Evolutionary conservation across 2,329 filamentous ascomycete genomes (phyloP).

Genomic region (Xylaria polymorpha): DNA sequence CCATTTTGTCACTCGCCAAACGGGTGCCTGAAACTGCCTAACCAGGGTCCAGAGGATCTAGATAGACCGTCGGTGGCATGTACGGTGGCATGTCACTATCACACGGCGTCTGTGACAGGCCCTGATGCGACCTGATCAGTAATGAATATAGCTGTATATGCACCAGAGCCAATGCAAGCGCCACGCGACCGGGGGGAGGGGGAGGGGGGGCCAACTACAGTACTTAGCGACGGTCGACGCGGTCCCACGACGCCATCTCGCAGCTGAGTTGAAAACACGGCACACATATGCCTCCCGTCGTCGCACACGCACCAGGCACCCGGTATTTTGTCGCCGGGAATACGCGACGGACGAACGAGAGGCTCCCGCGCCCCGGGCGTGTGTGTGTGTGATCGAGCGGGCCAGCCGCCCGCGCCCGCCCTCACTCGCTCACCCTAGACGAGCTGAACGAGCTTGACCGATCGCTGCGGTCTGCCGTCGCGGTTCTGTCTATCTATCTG

Average conservation of each 20-base stretch:
- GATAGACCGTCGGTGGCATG: not conserved
- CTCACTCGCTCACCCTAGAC: not conserved
- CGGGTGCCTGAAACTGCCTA: constrained; percentile 28
- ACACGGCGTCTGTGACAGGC: constrained; percentile 9
- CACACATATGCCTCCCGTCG: constrained; percentile 28
- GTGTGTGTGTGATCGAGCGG: constrained; percentile 12
- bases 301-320: constrained; percentile 19
- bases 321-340: constrained; percentile 19
- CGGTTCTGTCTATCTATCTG: not conserved
- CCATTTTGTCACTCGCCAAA: constrained; percentile 3
- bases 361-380: not conserved
- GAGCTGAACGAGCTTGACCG: constrained; percentile 9
- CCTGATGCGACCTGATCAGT: constrained; percentile 20
- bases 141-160: not conserved
- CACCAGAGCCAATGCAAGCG: not conserved
- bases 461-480: constrained; percentile 32
- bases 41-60: constrained; percentile 1
- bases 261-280: constrained; percentile 21
- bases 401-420: constrained; percentile 8
- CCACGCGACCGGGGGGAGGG: not conserved
- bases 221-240: not conserved
- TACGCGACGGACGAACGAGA: not conserved
- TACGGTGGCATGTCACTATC: constrained; percentile 16
- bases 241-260: constrained; percentile 35
- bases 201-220: constrained; percentile 29